Percentiles rank a stretch among this genome's conserved stretches.
Conservation (phyloP, 495 filamentous ascomycete species). For the Aspergillus sclerotiicarbonarius region DNA sequence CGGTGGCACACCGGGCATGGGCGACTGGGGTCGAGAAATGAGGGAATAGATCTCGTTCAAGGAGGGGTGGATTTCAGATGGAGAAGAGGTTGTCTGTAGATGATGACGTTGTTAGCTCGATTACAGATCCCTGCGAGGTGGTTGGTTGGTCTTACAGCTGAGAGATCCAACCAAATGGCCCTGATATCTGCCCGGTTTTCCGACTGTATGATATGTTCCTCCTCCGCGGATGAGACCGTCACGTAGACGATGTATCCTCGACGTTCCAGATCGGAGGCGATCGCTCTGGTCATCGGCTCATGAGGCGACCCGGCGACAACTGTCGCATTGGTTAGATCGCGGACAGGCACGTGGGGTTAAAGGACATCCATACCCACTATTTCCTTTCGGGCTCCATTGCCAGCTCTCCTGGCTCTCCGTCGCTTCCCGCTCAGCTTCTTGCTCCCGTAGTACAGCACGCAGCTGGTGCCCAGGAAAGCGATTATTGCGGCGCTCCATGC, state of each 20-base stretch:
- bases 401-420: constrained; percentile 70
- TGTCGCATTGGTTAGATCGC: constrained; percentile 23
- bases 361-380: constrained; percentile 60
- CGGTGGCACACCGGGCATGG: constrained; percentile 67
- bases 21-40: constrained; percentile 67
- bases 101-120: constrained; percentile 25
- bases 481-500: constrained; percentile 66
- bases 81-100: constrained; percentile 51
- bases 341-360: background rate
- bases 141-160: constrained; percentile 32
- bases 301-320: constrained; percentile 81
- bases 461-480: constrained; percentile 64
- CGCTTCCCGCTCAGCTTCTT: constrained; percentile 60
- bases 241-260: constrained; percentile 93
- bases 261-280: constrained; percentile 82
- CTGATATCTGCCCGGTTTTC: constrained; percentile 76
- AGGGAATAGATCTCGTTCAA: constrained; percentile 56
- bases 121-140: background rate
- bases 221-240: constrained; percentile 72
- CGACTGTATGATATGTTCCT: constrained; percentile 74
- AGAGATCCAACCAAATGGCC: constrained; percentile 78
- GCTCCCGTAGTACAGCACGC: constrained; percentile 62
- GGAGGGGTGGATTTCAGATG: constrained; percentile 48
- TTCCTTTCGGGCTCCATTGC: constrained; percentile 83
- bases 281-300: constrained; percentile 74